Evolutionary conservation across 2,329 filamentous ascomycete species (phyloP).

Genomic region (Nemania bipapillata): DNA sequence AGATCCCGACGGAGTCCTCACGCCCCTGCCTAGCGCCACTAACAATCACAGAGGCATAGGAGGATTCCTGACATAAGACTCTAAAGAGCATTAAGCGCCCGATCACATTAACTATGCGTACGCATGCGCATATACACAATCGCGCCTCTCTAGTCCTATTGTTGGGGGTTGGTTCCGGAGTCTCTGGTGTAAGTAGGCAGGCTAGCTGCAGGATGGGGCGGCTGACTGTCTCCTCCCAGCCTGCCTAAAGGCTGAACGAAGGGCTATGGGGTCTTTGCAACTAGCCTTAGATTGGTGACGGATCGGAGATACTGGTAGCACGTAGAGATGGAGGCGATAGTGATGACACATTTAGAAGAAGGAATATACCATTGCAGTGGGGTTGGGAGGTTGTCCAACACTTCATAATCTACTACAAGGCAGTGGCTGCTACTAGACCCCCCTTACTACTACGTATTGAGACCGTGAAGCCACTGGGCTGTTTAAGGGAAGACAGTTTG

Average conservation of each 20-base stretch:
- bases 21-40: constrained; percentile 1
- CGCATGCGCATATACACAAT: too few relatives aligned
- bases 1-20: neutral
- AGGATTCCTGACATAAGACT: neutral
- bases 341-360: constrained; percentile 14
- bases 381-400: neutral
- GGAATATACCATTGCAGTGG: neutral
- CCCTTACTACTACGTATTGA: neutral
- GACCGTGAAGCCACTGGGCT: neutral
- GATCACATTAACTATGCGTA: neutral
- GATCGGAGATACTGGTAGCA: neutral
- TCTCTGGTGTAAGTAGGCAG: constrained; percentile 4
- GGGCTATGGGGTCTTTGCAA: neutral
- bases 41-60: constrained; percentile 4
- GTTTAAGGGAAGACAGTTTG: neutral
- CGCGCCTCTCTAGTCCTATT: neutral
- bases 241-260: constrained; percentile 24
- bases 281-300: neutral
- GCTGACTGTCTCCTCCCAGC: constrained; percentile 22
- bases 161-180: constrained; percentile 14
- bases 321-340: neutral
- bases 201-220: constrained; percentile 19
- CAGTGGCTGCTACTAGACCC: constrained; percentile 1
- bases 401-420: neutral
- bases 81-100: constrained; percentile 7